phyloP scores from a whole-genome alignment of 1,284 basidiomycete genomes.

The Dichomitus squalens region DNA sequence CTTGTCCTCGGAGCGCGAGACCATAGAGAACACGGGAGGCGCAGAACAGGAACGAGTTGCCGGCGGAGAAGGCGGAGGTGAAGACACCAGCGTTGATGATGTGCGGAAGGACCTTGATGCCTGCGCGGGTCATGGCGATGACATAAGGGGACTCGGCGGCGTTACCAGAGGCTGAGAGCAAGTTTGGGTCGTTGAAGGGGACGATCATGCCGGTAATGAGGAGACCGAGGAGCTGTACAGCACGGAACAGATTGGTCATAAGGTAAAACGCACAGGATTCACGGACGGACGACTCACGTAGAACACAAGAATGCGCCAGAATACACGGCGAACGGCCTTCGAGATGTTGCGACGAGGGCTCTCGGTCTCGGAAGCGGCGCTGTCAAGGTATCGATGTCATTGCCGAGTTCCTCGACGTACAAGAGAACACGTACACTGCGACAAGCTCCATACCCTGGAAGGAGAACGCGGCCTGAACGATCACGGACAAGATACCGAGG shows the following conservation, averaged over 20 bases:
- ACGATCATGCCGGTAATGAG: constrained; percentile 82
- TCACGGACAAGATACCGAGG: constrained; percentile 66
- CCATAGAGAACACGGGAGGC: constrained; percentile 85
- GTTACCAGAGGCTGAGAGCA: constrained; percentile 59
- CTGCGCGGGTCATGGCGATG: constrained; percentile 78
- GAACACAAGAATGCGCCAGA: constrained; percentile 79
- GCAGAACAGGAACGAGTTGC: constrained; percentile 81
- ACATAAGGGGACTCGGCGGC: constrained; percentile 80
- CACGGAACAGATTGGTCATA: neutral
- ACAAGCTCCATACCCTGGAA: constrained; percentile 86
- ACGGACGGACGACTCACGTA: constrained; percentile 44
- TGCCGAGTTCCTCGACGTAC: neutral
- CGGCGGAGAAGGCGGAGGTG: constrained; percentile 82
- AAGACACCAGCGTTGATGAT: constrained; percentile 72
- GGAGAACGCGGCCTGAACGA: constrained; percentile 83
- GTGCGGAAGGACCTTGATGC: constrained; percentile 72
- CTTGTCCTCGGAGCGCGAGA: constrained; percentile 76
- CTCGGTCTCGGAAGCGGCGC: constrained; percentile 73
- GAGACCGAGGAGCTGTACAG: constrained; percentile 60
- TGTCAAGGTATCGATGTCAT: constrained; percentile 24
- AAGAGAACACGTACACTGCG: constrained; percentile 55
- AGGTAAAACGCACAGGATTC: neutral
- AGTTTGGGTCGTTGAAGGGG: constrained; percentile 63
- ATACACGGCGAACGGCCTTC: constrained; percentile 80
- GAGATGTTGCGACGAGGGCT: constrained; percentile 80